Percentiles rank a stretch among this genome's conserved stretches.
Evolutionary conservation across 768 basidiomycete species (phyloP).

Genomic region (Fomitopsis pulvina): DNA sequence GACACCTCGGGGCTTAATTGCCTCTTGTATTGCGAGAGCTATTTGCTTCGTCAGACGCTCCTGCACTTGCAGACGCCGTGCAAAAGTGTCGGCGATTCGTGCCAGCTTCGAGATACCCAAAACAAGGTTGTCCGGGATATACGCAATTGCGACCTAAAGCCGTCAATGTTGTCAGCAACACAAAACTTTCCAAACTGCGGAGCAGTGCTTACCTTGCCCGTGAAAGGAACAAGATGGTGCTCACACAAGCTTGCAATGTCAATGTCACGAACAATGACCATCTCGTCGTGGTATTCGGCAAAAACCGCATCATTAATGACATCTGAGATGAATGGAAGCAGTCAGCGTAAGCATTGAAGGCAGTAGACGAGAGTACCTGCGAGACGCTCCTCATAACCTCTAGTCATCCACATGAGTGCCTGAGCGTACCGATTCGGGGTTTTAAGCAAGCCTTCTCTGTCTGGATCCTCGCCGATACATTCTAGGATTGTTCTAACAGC

Average conservation of each 20-base stretch:
- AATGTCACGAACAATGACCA: slow-evolving; percentile 97
- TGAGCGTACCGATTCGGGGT: slow-evolving; percentile 97
- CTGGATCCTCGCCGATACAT: slow-evolving; percentile 97
- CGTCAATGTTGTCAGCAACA: neutral
- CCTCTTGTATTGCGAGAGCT: slow-evolving; percentile 96
- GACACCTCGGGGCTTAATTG: slow-evolving; percentile 94
- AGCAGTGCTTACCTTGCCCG: slow-evolving; percentile 65
- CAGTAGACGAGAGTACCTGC: slow-evolving; percentile 53
- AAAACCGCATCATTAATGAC: slow-evolving; percentile 99
- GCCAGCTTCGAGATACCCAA: slow-evolving; percentile 95
- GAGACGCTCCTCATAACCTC: slow-evolving; percentile 94
- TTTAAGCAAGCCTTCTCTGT: slow-evolving; percentile 84
- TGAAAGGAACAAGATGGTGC: slow-evolving; percentile 97
- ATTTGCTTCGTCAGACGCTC: slow-evolving; percentile 97
- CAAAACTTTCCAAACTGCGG: neutral
- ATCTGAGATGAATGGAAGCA: slow-evolving; percentile 41
- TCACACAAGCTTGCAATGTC: slow-evolving; percentile 97
- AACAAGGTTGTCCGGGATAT: slow-evolving; percentile 93
- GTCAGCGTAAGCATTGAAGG: slow-evolving; percentile 1
- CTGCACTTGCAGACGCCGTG: slow-evolving; percentile 92
- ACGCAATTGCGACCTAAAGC: slow-evolving; percentile 90
- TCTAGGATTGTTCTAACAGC: slow-evolving; percentile 92
- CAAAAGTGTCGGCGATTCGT: slow-evolving; percentile 95
- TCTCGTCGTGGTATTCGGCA: slow-evolving; percentile 98
- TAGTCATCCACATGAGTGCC: slow-evolving; percentile 98